Percentiles rank a stretch among this genome's conserved stretches.
These are phyloP conservation scores for Lactarius hengduanensis DNA, from an alignment of 768 basidiomycete genomes.

Conservation along the genomic window DNA sequence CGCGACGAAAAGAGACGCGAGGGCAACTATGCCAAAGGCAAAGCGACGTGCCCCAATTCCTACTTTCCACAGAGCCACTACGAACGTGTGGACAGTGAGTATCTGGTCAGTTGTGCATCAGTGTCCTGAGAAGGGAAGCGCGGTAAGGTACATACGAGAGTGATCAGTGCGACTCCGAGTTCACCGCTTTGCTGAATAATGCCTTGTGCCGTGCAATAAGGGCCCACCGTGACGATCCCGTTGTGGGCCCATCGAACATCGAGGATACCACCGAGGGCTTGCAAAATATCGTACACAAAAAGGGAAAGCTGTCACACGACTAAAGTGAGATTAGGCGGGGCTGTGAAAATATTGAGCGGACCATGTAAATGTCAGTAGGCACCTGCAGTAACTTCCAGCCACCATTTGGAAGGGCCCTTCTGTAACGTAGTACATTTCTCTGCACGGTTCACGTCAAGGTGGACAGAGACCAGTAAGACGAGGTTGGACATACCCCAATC, in stretches of 20 bases:
- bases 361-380: slow-evolving; percentile 46
- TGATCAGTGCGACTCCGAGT: slow-evolving; percentile 42
- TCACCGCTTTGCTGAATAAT: slow-evolving; percentile 45
- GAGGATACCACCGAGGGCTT: slow-evolving; percentile 41
- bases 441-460: slow-evolving; percentile 1
- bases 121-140: not conserved
- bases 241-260: slow-evolving; percentile 40
- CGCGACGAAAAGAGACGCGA: slow-evolving; percentile 27
- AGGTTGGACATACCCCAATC: slow-evolving; percentile 20
- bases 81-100: slow-evolving; percentile 43
- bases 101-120: slow-evolving; percentile 33
- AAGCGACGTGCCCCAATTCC: slow-evolving; percentile 32
- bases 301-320: slow-evolving; percentile 31
- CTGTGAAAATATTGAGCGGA: slow-evolving; percentile 19
- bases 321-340: slow-evolving; percentile 14
- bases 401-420: not conserved
- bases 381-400: slow-evolving; percentile 34
- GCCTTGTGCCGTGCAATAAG: slow-evolving; percentile 42
- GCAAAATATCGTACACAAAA: slow-evolving; percentile 38
- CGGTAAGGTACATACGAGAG: slow-evolving; percentile 37
- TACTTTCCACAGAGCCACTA: slow-evolving; percentile 39
- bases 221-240: slow-evolving; percentile 37
- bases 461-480: too few relatives aligned
- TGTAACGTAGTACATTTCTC: slow-evolving; percentile 23
- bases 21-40: slow-evolving; percentile 28